Base-by-base conservation (phyloP, 306 rosid genomes). In the Hylodesmum podocarpum region DNA sequence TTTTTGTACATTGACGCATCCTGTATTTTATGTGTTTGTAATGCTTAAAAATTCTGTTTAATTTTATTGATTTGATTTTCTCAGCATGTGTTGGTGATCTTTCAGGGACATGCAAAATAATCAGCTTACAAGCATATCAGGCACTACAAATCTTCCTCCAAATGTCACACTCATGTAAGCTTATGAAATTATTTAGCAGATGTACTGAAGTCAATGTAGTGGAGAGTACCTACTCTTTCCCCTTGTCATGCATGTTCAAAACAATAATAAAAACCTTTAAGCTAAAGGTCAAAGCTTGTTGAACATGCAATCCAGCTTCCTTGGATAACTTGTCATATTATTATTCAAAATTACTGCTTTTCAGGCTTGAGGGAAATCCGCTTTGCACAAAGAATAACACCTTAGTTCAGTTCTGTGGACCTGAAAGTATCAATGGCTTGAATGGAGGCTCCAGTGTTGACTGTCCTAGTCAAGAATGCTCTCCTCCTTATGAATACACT, bases 281-380 rank as follows among this genome's bases (percentile, higher is more conserved):
- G 31, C 6, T 34, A 36, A 47, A 25, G 14, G 22, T 47, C 34
- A 49, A 66, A 73, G 21, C 27, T n/a, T 27, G 12, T 51, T 34
- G 46, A 46, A 37, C 28, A 51, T 27, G 14, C 47, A 7, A 34
- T 69, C 39, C 13, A 74, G 34, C 25, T 53, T 19, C 33, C 66
- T 54, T 50, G 28, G 61, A 71, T 43, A 27, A 61, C 55, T 70
- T 43, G 53, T 55, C 15, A 18, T 46, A 63, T 75, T 18, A 34
- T 37, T 27, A 44, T 14, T 36, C n/a, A 65, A 55, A 75, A 67
- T 77, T 15, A 22, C 46, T 13, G 16, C 25, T 72, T 86, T 80
- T 78, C 91, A 95, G 99, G 97, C 94, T 95, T 74, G 59, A 41
- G 37, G 99, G 99, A 74, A 95, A 95, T 89, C 99, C 97, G 28